phyloP scores from a whole-genome alignment of 345 rosid species.

The Populus tremula region DNA sequence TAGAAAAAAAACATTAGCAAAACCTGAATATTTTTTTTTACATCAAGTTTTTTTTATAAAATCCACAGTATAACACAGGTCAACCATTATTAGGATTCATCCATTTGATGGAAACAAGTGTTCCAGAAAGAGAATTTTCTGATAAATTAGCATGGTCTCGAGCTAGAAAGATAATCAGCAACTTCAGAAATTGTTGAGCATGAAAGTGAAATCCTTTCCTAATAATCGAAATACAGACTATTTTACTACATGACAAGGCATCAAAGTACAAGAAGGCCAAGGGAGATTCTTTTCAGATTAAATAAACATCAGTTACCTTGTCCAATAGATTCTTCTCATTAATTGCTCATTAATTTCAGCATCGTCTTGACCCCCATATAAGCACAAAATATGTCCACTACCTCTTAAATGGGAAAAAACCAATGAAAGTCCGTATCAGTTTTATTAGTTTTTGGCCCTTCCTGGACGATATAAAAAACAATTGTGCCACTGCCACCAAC shows the following conservation, averaged over 20 bases:
- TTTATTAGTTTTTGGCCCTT: not conserved
- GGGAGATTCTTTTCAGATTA: not conserved
- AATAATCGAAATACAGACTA: not conserved
- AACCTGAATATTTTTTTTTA: no score
- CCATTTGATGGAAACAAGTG: not conserved
- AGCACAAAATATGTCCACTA: not conserved
- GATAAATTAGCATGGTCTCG: not conserved
- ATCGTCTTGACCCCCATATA: not conserved
- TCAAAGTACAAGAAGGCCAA: not conserved
- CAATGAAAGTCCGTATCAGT: not conserved
- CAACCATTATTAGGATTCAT: not conserved
- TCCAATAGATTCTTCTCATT: not conserved
- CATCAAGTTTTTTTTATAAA: no score
- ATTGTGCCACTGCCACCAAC: not conserved
- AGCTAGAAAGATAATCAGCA: not conserved
- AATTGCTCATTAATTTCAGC: conserved; percentile 5
- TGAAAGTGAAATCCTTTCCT: not conserved
- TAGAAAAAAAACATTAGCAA: no score
- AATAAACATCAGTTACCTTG: not conserved
- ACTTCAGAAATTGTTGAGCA: not conserved
- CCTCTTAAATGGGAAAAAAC: not conserved
- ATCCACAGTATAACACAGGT: accelerated
- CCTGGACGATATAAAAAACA: not conserved
- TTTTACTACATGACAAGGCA: not conserved
- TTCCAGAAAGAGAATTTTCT: no score